Conservation (phyloP, 2,329 filamentous ascomycete genomes). For the Diaporthe australafricana region DNA sequence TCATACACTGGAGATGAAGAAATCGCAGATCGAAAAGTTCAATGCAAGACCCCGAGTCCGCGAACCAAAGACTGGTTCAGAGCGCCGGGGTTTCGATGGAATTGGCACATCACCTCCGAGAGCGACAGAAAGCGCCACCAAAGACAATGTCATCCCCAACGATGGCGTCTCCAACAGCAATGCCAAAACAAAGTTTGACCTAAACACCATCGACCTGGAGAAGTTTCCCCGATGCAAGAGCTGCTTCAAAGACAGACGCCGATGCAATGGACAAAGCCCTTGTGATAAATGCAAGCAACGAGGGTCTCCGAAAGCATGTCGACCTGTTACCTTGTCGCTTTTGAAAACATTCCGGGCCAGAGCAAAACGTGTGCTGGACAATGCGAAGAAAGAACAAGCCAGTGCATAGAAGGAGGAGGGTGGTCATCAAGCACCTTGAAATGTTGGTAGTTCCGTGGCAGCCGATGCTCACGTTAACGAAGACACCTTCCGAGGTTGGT, state of each 20-base stretch:
- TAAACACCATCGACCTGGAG: neutral
- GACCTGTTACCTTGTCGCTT: neutral
- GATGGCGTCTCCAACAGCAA: neutral
- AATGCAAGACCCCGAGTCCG: neutral
- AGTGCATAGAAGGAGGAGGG: neutral
- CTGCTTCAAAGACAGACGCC: neutral
- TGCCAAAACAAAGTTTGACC: neutral
- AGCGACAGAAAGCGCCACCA: neutral
- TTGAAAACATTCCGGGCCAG: neutral
- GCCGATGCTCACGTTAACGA: no score
- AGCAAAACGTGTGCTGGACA: neutral
- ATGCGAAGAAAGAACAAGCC: neutral
- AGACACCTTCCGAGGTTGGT: no score
- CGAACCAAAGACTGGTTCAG: neutral
- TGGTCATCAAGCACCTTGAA: neutral
- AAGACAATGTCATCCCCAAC: neutral
- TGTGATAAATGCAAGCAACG: neutral
- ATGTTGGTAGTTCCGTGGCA: no score
- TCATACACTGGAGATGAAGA: neutral
- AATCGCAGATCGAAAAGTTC: neutral
- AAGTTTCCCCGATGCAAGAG: neutral
- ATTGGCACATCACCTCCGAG: neutral
- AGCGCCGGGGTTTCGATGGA: neutral
- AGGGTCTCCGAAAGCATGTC: neutral
- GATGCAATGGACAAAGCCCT: neutral